These are phyloP conservation scores for Elongisporangium undulatum DNA, from an alignment of 352 stramenopile species.

Conservation along the genomic window DNA sequence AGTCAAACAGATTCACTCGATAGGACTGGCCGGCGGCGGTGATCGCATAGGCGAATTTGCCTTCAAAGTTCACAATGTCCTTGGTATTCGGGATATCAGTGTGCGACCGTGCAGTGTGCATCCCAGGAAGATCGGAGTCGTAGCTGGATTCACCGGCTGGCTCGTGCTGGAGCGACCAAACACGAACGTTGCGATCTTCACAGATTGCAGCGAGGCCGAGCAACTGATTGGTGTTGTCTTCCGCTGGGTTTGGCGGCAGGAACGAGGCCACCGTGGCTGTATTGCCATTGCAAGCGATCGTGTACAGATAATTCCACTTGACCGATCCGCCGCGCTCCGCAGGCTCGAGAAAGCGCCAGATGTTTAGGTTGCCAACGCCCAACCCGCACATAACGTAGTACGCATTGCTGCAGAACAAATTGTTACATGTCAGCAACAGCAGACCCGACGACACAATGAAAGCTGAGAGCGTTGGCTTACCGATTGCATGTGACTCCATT, in stretches of 20 bases:
- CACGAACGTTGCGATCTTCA: constrained; percentile 54
- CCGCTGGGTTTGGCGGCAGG: constrained; percentile 21
- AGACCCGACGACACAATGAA: not conserved
- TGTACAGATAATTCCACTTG: constrained; percentile 53
- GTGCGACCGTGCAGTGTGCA: constrained; percentile 45
- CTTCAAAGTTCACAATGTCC: constrained; percentile 54
- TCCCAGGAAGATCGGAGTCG: constrained; percentile 5
- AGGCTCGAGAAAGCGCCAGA: constrained; percentile 73
- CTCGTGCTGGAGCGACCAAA: constrained; percentile 57
- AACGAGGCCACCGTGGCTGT: constrained; percentile 54
- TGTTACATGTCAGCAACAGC: constrained; percentile 2
- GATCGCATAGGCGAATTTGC: constrained; percentile 63
- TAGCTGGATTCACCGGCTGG: constrained; percentile 5
- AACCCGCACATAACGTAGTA: constrained; percentile 79
- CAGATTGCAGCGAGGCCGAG: constrained; percentile 43
- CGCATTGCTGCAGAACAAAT: constrained; percentile 21
- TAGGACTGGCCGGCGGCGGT: constrained; percentile 61
- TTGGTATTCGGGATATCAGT: constrained; percentile 55
- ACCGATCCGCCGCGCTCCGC: constrained; percentile 17
- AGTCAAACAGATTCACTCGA: constrained; percentile 47
- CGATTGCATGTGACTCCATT: constrained; percentile 2
- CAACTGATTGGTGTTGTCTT: constrained; percentile 7
- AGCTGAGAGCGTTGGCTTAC: constrained; percentile 1
- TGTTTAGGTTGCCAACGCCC: constrained; percentile 58
- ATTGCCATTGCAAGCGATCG: constrained; percentile 47